Conservation (phyloP, 1,284 basidiomycete genomes). For the Pseudozyma sp. region DNA sequence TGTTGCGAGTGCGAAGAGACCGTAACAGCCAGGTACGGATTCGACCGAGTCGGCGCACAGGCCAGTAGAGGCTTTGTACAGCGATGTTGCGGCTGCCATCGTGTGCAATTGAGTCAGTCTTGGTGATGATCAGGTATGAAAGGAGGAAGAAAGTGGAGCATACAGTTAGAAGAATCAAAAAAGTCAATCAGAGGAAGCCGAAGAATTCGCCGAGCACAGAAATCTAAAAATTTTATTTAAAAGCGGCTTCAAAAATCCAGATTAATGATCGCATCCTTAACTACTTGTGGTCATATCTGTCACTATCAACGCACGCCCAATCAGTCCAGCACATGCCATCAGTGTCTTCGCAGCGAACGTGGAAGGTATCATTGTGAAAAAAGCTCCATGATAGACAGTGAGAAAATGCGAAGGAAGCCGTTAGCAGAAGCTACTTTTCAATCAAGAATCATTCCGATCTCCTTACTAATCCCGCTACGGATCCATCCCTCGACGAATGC, state of each 20-base stretch:
- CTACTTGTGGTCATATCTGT: no score
- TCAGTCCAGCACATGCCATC: no score
- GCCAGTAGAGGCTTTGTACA: conserved; percentile 55
- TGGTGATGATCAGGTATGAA: no score
- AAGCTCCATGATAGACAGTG: neutral
- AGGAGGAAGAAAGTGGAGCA: neutral
- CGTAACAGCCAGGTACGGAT: conserved; percentile 46
- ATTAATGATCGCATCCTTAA: no score
- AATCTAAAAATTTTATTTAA: neutral
- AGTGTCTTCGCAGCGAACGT: neutral
- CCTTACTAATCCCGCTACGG: conserved; percentile 40
- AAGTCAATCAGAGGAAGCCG: conserved; percentile 10
- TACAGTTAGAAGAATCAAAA: conserved; percentile 1
- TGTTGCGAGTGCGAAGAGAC: conserved; percentile 64
- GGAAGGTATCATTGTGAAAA: neutral
- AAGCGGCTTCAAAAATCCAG: conserved; percentile 1
- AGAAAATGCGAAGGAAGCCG: neutral
- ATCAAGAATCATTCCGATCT: conserved; percentile 29
- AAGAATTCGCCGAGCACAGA: conserved; percentile 12
- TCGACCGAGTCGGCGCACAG: conserved; percentile 66
- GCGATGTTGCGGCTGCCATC: conserved; percentile 25
- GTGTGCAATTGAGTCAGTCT: neutral
- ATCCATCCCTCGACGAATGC: conserved; percentile 56
- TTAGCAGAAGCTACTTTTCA: neutral
- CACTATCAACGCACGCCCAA: no score